A percentile compares a stretch with the other conserved stretches of the same genome.
Evolutionary conservation across 192 early-diverging fungal genomes (phyloP).

Genomic region (Oehlia diaphana): DNA sequence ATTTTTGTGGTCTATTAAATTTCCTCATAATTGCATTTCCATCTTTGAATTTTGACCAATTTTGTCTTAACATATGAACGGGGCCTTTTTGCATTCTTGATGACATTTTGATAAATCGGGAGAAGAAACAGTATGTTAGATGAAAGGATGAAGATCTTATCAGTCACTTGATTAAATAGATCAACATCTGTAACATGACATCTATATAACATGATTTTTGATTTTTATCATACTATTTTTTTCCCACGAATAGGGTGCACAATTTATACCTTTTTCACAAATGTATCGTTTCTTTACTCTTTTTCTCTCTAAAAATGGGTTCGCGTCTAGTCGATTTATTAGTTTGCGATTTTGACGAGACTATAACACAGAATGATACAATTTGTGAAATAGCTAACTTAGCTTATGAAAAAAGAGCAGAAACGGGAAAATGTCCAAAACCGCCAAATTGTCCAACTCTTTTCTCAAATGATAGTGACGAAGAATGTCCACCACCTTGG

Average conservation of each 20-base stretch:
- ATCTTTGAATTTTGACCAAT: constrained; percentile 24
- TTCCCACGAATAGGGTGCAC: too few species aligned
- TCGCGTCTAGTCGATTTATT: constrained; percentile 1
- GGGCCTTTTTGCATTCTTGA: neutral
- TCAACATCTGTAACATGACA: too few species aligned
- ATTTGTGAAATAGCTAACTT: constrained; percentile 21
- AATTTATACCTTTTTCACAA: neutral
- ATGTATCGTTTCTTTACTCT: neutral
- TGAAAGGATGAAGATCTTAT: neutral
- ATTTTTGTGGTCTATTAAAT: neutral
- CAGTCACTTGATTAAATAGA: too few species aligned
- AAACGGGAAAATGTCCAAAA: neutral
- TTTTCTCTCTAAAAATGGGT: neutral
- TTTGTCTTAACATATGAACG: constrained; percentile 25
- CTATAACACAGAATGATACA: constrained; percentile 24
- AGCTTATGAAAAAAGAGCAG: constrained; percentile 24
- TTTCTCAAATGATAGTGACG: neutral
- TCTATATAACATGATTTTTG: too few species aligned
- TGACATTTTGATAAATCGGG: neutral
- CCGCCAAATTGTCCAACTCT: neutral
- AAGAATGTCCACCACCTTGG: constrained; percentile 27
- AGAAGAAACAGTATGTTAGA: neutral
- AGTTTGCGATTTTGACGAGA: constrained; percentile 30
- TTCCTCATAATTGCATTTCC: neutral
- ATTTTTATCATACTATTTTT: too few species aligned